These are phyloP conservation scores for Thymus quinquecostatus DNA, from an alignment of 257 asterid genomes.

Conservation along the genomic window DNA sequence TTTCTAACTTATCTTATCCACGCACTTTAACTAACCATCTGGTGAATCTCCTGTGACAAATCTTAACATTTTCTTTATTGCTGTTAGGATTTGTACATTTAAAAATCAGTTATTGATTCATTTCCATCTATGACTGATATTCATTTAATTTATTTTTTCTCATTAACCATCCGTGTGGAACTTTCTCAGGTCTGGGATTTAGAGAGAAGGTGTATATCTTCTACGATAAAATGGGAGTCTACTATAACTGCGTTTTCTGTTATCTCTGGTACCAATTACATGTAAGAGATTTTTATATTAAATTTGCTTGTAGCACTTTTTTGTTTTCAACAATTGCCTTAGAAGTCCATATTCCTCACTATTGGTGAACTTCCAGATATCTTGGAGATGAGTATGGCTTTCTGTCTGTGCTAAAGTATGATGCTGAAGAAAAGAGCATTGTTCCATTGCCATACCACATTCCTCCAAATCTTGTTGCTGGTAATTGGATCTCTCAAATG, in stretches of 20 bases:
- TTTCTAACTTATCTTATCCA: conserved; percentile 1
- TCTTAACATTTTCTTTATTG: conserved; percentile 15
- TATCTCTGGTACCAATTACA: conserved; percentile 76
- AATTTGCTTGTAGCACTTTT: conserved; percentile 19
- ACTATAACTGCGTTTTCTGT: conserved; percentile 84
- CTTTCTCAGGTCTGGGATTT: conserved; percentile 91
- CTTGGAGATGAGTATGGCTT: conserved; percentile 94
- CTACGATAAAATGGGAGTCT: conserved; percentile 87
- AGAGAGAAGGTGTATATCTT: conserved; percentile 67
- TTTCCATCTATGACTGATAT: conserved; percentile 20
- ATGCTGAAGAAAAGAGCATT: conserved; percentile 60
- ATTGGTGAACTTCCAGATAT: conserved; percentile 56
- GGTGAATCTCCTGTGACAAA: background rate
- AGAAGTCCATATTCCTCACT: conserved; percentile 28
- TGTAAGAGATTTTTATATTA: conserved; percentile 56
- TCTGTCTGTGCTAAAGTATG: conserved; percentile 80
- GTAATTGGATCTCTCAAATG: conserved; percentile 48
- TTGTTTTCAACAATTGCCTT: conserved; percentile 19
- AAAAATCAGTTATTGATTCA: conserved; percentile 16
- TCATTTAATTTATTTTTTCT: conserved; percentile 3
- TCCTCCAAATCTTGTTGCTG: conserved; percentile 85
- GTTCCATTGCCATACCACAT: conserved; percentile 71
- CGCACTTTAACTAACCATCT: conserved; percentile 16
- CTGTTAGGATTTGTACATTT: conserved; percentile 27
- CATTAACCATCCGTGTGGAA: background rate